Base-by-base conservation (phyloP, 1,284 basidiomycete genomes). In the Cryptococcus amylolentus region DNA sequence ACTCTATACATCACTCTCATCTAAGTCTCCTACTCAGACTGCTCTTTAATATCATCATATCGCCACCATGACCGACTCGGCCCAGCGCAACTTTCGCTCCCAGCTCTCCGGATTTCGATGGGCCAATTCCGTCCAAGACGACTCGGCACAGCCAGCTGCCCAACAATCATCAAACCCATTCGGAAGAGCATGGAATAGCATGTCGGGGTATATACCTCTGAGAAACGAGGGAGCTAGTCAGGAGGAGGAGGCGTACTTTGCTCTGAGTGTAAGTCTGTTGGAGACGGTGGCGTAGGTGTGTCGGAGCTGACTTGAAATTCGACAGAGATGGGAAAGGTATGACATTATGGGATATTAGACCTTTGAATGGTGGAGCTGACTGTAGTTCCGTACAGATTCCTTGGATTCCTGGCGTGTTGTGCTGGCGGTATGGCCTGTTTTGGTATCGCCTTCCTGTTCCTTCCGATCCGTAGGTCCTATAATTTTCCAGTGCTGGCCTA, bases 201-300 rank as follows among this genome's bases (percentile, higher is more conserved):
- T 83, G 20, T 80, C 79, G 9, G 80, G 79, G n/a, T 98, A 97
- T 70, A 87, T 98, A 46, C 95, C 96, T 0, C 79, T 98, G 56
- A 82, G 92, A 26, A 90, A 88, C 5, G 84, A 76, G 62, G 90
- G 92, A 61, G 81, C 85, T 42, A 87, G 88, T 38, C 93, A 93
- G 72, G 95, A 98, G 76, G 95, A 98, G 68, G 93, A 98, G 72
- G 95, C 95, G 2, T 97, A 88, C 81, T 91, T 95, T 77, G 91
- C 93, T 37, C 78, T 97, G 51, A 91, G 88, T 87, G 87, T 91
- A 64, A 59, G 77, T 52, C 5, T 23, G 26, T 5, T 31, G 49
- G 42, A 35, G 23, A 23, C 27, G 41, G 31, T 18, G 39, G 8
- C 60, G 60, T 56, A 57, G 63, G 59, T 63, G 49, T 49, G 57